These are phyloP conservation scores for Globisporangium echinulatum DNA, from an alignment of 352 stramenopile species.

Conservation along the genomic window DNA sequence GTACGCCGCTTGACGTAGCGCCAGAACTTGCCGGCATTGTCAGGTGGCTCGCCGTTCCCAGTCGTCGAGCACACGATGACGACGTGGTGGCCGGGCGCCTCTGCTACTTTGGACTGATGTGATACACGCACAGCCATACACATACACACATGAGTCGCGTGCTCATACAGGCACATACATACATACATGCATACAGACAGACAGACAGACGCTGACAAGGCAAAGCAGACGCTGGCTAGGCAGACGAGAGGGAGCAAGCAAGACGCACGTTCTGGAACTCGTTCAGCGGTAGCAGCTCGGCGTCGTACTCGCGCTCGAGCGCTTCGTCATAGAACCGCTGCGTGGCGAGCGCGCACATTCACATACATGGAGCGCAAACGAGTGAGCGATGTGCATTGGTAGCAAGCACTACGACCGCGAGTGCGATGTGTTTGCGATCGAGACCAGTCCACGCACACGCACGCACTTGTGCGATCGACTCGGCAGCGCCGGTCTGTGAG, in stretches of 20 bases:
- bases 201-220: neutral
- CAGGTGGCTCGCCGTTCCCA: constrained; percentile 92
- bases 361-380: neutral
- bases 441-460: too few species aligned
- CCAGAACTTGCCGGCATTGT: constrained; percentile 92
- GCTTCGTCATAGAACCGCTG: constrained; percentile 69
- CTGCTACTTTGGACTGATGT: constrained; percentile 31
- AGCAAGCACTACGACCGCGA: too few species aligned
- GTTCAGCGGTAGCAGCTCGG: constrained; percentile 48
- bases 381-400: neutral
- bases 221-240: neutral
- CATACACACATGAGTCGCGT: too few species aligned
- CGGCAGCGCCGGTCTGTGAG: constrained; percentile 83
- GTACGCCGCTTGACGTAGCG: constrained; percentile 88
- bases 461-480: constrained; percentile 77
- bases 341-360: neutral
- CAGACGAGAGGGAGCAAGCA: neutral
- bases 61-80: constrained; percentile 93
- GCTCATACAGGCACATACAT: too few species aligned
- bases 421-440: too few species aligned
- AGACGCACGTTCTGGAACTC: constrained; percentile 58
- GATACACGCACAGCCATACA: too few species aligned
- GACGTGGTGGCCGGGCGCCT: constrained; percentile 38
- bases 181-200: neutral
- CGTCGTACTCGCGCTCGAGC: constrained; percentile 44